Evolutionary conservation across 441 rosid species (phyloP), one percentile per base, ranked within the genome.

Genomic region (Mallotus japonicus): DNA sequence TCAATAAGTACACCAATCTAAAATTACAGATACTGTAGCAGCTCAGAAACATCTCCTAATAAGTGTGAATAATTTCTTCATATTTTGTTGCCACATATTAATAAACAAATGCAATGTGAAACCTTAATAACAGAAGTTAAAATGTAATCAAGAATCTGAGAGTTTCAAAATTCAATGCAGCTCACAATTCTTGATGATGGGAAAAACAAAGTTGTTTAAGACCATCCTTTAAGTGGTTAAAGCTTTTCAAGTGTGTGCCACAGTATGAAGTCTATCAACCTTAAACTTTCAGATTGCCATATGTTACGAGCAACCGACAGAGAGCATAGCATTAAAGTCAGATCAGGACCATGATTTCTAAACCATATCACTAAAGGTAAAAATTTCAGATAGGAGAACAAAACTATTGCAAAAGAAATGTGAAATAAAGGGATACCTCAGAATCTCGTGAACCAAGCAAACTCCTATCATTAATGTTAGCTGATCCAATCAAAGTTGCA

Each of bases 371-470:
- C 65, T 13, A 54, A 65, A 53, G 54, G 58, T 16, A n/a, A 20
- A 14, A 53, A 70, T 59, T 46, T 49, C 49, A 17, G 42, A 40
- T 14, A 49, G 20, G 42, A 49, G 50, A 19, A 34, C 19, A 71
- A 6, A 15, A 3, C 32, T 47, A 24, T 34, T 60, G 51, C 40
- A 65, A 73, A 20, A 49, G 44, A 54, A 44, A 37, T 60, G 13
- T 16, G 50, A 65, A 77, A 58, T 62, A 44, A 67, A 75, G 55
- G 69, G 11, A 64, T 85, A 95, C 98, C 99, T 96, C 99, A 14
- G 98, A 96, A 83, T 96, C 99, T 74, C 99, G 86, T 47, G 99
- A 92, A 74, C 99, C 99, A 65, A 96, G 98, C 74, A 96, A 87
- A 85, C 99, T 96, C 75, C 99, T 82, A 67, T 96, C 99, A 57